Percentiles rank a stretch among this genome's conserved stretches.
These are phyloP conservation scores for Kuraishia hungarica DNA, from an alignment of 805 yeast species.

Conservation along the genomic window DNA sequence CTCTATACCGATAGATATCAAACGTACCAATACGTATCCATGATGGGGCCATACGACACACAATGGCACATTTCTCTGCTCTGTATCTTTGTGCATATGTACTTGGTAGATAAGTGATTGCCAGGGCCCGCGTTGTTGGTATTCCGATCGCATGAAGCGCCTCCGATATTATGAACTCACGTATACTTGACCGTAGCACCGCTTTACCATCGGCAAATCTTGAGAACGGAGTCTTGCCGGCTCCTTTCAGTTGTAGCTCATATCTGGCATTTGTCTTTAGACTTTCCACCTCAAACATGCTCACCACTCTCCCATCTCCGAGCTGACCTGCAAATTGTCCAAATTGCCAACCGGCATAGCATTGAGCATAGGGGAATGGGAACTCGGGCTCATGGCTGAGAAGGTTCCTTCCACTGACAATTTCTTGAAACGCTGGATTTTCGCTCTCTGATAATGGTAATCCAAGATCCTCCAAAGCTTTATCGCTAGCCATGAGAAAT, in stretches of 20 bases:
- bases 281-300: slow-evolving; percentile 63
- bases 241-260: slow-evolving; percentile 83
- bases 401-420: slow-evolving; percentile 48
- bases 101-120: slow-evolving; percentile 63
- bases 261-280: slow-evolving; percentile 29
- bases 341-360: slow-evolving; percentile 95
- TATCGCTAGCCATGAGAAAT: slow-evolving; percentile 48
- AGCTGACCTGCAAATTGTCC: slow-evolving; percentile 95
- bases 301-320: slow-evolving; percentile 91
- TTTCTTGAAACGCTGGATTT: slow-evolving; percentile 37
- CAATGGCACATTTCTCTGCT: slow-evolving; percentile 78
- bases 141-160: slow-evolving; percentile 72
- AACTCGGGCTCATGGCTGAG: slow-evolving; percentile 16
- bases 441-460: slow-evolving; percentile 29
- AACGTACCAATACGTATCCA: slow-evolving; percentile 90
- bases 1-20: slow-evolving; percentile 70
- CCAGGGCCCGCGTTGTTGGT: slow-evolving; percentile 79
- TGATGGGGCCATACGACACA: slow-evolving; percentile 71
- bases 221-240: slow-evolving; percentile 87
- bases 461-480: slow-evolving; percentile 57
- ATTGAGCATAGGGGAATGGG: slow-evolving; percentile 74
- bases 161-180: slow-evolving; percentile 85
- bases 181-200: slow-evolving; percentile 74
- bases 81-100: slow-evolving; percentile 67
- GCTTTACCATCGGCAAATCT: slow-evolving; percentile 98